A percentile compares a stretch with the other conserved stretches of the same genome.
These are phyloP conservation scores for Arctostaphylos glauca DNA, from an alignment of 148 eudicot species.

Conservation along the genomic window DNA sequence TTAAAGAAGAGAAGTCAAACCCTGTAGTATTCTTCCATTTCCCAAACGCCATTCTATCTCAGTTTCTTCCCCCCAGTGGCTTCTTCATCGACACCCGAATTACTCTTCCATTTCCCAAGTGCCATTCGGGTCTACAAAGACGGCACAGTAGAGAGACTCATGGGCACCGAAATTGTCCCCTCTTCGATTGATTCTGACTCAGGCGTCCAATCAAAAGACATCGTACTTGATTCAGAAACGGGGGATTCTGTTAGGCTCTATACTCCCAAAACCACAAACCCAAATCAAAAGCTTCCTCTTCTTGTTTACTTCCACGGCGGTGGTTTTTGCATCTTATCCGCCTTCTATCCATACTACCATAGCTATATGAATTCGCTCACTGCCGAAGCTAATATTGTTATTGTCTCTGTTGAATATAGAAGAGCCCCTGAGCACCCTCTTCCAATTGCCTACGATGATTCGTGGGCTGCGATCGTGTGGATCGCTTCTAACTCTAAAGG, in stretches of 20 bases:
- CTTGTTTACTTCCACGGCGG: constrained; percentile 60
- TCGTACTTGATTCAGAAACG: constrained; percentile 16
- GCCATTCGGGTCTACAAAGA: constrained; percentile 26
- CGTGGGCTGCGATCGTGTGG: constrained; percentile 50
- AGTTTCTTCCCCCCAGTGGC: not conserved
- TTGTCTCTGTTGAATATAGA: constrained; percentile 45
- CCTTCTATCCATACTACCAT: constrained; percentile 19
- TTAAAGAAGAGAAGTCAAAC: no score
- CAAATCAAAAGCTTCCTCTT: constrained; percentile 24
- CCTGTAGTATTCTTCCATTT: no score
- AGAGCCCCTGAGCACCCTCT: constrained; percentile 54
- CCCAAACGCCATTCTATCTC: not conserved
- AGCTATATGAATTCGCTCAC: constrained; percentile 20
- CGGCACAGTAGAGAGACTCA: constrained; percentile 33
- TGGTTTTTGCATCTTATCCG: constrained; percentile 36
- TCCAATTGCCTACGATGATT: constrained; percentile 44
- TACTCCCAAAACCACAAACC: constrained; percentile 24
- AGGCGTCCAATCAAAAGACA: constrained; percentile 36
- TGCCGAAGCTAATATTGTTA: constrained; percentile 24
- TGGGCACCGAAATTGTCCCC: constrained; percentile 19
- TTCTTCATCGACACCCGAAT: not conserved
- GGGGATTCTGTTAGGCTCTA: constrained; percentile 36
- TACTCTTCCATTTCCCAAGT: not conserved
- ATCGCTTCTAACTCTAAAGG: constrained; percentile 27
- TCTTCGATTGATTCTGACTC: constrained; percentile 17